Base-by-base conservation (phyloP, 1,139 yeast genomes). In the Hemisphaericaspora lyxosophila region DNA sequence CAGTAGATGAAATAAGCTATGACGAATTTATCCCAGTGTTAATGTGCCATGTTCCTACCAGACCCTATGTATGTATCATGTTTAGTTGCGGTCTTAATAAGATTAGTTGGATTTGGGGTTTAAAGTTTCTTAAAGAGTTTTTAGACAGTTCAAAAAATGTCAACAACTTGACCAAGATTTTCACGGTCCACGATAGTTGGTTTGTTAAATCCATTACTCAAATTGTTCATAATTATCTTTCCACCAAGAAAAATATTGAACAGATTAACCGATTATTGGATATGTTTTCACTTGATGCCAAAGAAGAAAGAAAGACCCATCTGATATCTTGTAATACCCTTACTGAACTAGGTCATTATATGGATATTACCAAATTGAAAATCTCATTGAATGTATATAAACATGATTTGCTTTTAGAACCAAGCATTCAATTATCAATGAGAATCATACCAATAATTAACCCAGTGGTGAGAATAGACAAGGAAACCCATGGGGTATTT, bases 181-280 rank as follows among this genome's bases (percentile, higher is more conserved):
- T 84, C 48, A 75, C 90, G 28, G 96, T 92, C 4, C 97, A 92
- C 59, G 97, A 90, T 52, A 84, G 87, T 38, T 89, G 96, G 92
- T 78, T 92, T 64, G 78, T 88, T 13, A 79, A 89, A 50, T 84
- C 96, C 0, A 74, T 89, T 26, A 76, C 87, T 15, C 92, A 87
- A 42, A 76, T 88, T 37, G 64, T 87, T 43, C 70, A 81, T 42
- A 85, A 84, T 50, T 64, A 56, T 41, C 59, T 62, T 38, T 43
- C 57, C 12, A 67, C 75, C 8, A 64, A 53, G 38, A 62, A 62
- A 42, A 64, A 59, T 39, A 42, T 69, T 11, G 55, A 52, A 27
- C 48, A 50, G 22, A 41, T 68, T 39, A 67, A 62, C 42, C 50
- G 52, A 33, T 43, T 65, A 33, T 47, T 67, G 31, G 70, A 64